Evolutionary conservation across 2,329 filamentous ascomycete species (phyloP), one percentile per base, ranked within the genome.

Genomic region (Septoria linicola): DNA sequence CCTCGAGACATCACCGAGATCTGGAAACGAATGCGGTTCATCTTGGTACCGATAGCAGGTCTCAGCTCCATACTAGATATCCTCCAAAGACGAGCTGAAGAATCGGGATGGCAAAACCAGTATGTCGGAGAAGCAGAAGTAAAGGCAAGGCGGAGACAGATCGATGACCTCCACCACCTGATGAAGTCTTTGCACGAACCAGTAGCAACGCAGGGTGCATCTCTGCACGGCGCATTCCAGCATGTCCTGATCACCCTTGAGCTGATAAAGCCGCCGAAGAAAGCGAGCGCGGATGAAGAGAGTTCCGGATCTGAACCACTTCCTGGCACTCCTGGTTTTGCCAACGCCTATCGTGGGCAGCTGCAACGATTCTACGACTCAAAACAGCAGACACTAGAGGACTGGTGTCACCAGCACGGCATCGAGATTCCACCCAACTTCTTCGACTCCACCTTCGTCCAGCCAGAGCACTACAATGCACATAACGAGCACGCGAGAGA

Each of bases 61-160:
- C 76, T 90, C 50, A 79, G 77, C 37, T 85, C 85, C 0, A 78
- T 88, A 2, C 80, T 87, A 31, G 85, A 89, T 65, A 82, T 89
- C 2, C 84, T 90, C 56, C 78, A 84, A 59, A 77, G 84, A 10
- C 72, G 83, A 14, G 81, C 83, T 1, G 80, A 83, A 50, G 66
- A 77, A 59, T 71, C 79, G 50, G 73, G 77, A 21, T 82, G 79
- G 73, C 68, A 64, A 16, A 41, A 57, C 8, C 23, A 44, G 13
- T 40, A 67, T 13, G 37, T 43, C 7, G 58, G 42, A n/a, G 43
- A 58, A 14, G 40, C 52, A 3, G 54, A 63, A 32, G 20, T 49
- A 17, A 37, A 59, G n/a, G 41, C 45, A n/a, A 48, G 49, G 13
- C 45, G 55, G 8, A 42, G 52, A 13, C 56, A 61, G 17, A 48